Evolutionary conservation across 345 rosid genomes (phyloP).

Genomic region (Boechera divaricarpa): DNA sequence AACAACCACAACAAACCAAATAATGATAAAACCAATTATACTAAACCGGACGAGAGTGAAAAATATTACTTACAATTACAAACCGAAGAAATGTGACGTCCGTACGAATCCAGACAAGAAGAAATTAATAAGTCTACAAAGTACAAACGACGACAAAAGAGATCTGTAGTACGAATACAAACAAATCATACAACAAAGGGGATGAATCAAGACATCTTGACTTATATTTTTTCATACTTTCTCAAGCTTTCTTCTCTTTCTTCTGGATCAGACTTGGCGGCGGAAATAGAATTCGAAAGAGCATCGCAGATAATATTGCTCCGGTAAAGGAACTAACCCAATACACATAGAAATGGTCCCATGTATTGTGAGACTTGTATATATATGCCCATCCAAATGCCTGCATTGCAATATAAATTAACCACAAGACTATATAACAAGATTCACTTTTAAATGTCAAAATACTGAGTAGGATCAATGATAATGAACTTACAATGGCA

Average conservation of each 20-base stretch:
- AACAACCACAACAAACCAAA: background rate
- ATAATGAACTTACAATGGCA: conserved; percentile 77
- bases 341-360: conserved; percentile 92
- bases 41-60: background rate
- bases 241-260: conserved; percentile 70
- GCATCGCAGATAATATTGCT: conserved; percentile 75
- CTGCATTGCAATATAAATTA: conserved; percentile 45
- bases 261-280: conserved; percentile 42
- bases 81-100: background rate
- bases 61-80: background rate
- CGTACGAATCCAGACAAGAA: background rate
- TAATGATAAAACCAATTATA: background rate
- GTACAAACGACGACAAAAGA: background rate
- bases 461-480: background rate
- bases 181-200: background rate
- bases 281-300: conserved; percentile 69
- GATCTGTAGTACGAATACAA: background rate
- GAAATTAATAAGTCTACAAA: background rate
- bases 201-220: conserved; percentile 13
- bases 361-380: conserved; percentile 78
- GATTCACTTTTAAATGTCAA: background rate
- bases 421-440: background rate
- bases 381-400: conserved; percentile 97
- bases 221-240: background rate
- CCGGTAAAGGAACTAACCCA: conserved; percentile 93